A percentile compares a stretch with the other conserved stretches of the same genome.
These are phyloP conservation scores for Fusarium irregulare DNA, from an alignment of 2,329 filamentous ascomycete species.

Conservation along the genomic window DNA sequence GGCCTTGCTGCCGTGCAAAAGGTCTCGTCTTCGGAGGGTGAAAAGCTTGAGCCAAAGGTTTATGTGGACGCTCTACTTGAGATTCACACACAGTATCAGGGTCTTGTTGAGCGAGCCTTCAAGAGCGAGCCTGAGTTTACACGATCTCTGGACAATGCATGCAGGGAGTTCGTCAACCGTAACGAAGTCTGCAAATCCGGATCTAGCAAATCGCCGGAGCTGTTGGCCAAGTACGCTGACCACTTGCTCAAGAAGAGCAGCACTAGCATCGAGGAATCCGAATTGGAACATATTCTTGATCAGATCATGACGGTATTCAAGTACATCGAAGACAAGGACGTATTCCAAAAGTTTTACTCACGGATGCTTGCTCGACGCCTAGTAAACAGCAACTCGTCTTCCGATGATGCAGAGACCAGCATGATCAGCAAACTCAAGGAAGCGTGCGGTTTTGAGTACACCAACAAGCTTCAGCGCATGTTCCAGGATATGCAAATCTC, in stretches of 20 bases:
- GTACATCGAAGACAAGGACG: slow-evolving; percentile 99
- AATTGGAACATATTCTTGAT: slow-evolving; percentile 86
- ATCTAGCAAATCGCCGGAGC: slow-evolving; percentile 92
- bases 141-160: slow-evolving; percentile 94
- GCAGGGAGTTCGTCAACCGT: slow-evolving; percentile 96
- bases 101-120: slow-evolving; percentile 91
- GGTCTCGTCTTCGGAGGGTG: slow-evolving; percentile 84
- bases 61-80: slow-evolving; percentile 96
- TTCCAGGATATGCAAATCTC: slow-evolving; percentile 99
- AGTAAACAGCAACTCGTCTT: slow-evolving; percentile 94
- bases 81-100: slow-evolving; percentile 92
- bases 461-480: slow-evolving; percentile 99
- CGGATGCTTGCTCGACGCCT: slow-evolving; percentile 94
- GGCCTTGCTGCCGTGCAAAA: slow-evolving; percentile 91
- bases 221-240: slow-evolving; percentile 96
- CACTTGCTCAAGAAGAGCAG: slow-evolving; percentile 91
- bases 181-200: slow-evolving; percentile 96
- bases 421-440: slow-evolving; percentile 99
- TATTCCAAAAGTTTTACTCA: slow-evolving; percentile 99
- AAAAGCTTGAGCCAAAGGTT: slow-evolving; percentile 93
- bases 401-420: slow-evolving; percentile 96
- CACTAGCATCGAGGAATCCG: slow-evolving; percentile 91
- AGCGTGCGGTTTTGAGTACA: slow-evolving; percentile 98
- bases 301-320: slow-evolving; percentile 99
- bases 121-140: slow-evolving; percentile 97